Percentiles rank a stretch among this genome's conserved stretches.
Evolutionary conservation across 129 eudicot species (phyloP).

Genomic region (Tagetes patula): DNA sequence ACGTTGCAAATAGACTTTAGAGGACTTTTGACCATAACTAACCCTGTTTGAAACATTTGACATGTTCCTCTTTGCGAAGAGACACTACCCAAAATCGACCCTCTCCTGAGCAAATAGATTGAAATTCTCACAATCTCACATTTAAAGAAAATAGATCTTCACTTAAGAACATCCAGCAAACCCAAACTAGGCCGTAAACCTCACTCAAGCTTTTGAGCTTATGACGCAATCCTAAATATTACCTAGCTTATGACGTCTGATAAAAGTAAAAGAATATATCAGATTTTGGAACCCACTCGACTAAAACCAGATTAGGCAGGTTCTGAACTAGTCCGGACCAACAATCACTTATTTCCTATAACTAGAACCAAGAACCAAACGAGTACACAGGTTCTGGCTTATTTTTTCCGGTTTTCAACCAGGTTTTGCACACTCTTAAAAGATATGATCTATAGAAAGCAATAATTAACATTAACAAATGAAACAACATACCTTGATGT

Average conservation of each 20-base stretch:
- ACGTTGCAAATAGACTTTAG: background rate
- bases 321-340: background rate
- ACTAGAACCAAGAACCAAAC: background rate
- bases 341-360: background rate
- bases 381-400: background rate
- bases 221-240: background rate
- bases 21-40: background rate
- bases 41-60: background rate
- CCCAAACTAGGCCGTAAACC: background rate
- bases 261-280: background rate
- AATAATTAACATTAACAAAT: background rate
- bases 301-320: too few relatives aligned
- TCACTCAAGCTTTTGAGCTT: background rate
- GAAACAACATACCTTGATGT: conserved; percentile 48
- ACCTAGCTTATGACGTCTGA: background rate
- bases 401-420: background rate
- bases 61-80: background rate
- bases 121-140: background rate
- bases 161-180: background rate
- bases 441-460: background rate
- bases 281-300: background rate
- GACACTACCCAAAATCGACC: background rate
- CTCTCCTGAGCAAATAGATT: background rate
- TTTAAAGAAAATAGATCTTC: background rate
- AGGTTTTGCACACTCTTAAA: background rate